A percentile compares a stretch with the other conserved stretches of the same genome.
Conservation (phyloP, 2,329 filamentous ascomycete genomes). For the Hypoxylon sp. region DNA sequence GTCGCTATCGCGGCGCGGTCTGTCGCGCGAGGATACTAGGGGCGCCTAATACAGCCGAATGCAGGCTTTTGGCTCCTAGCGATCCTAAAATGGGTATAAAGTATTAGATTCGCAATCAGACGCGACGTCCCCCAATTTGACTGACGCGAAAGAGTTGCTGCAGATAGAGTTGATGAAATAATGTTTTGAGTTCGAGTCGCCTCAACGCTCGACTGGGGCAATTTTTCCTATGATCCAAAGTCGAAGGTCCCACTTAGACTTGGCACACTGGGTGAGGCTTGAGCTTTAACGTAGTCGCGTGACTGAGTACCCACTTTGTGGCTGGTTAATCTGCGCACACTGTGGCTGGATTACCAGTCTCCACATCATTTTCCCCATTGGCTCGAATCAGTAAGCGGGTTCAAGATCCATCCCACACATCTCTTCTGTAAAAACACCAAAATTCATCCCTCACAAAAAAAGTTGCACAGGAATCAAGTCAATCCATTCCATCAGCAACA, state of each 20-base stretch:
- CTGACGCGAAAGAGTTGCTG: constrained; percentile 43
- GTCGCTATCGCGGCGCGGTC: constrained; percentile 55
- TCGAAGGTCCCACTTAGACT: constrained; percentile 35
- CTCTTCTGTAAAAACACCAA: constrained; percentile 51
- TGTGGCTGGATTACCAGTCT: constrained; percentile 26
- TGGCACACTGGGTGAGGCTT: constrained; percentile 13
- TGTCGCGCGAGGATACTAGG: constrained; percentile 49
- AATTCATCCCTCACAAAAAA: constrained; percentile 50
- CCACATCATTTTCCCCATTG: constrained; percentile 45
- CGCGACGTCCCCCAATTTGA: constrained; percentile 44
- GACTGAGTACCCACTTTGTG: not conserved
- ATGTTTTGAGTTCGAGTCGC: constrained; percentile 34
- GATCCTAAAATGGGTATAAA: constrained; percentile 25
- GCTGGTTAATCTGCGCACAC: not conserved
- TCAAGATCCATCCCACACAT: constrained; percentile 52
- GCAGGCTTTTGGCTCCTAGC: constrained; percentile 21
- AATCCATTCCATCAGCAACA: constrained; percentile 48
- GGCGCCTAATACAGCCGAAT: constrained; percentile 38
- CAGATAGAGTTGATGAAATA: constrained; percentile 38
- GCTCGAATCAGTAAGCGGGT: constrained; percentile 46
- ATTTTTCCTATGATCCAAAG: constrained; percentile 45
- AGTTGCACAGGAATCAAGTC: constrained; percentile 50
- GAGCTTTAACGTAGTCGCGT: constrained; percentile 21
- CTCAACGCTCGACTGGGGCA: constrained; percentile 45
- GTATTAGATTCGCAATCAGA: constrained; percentile 30